These are phyloP conservation scores for Cucurbitaria berberidis DNA, from an alignment of 2,329 filamentous ascomycete species.

Conservation along the genomic window DNA sequence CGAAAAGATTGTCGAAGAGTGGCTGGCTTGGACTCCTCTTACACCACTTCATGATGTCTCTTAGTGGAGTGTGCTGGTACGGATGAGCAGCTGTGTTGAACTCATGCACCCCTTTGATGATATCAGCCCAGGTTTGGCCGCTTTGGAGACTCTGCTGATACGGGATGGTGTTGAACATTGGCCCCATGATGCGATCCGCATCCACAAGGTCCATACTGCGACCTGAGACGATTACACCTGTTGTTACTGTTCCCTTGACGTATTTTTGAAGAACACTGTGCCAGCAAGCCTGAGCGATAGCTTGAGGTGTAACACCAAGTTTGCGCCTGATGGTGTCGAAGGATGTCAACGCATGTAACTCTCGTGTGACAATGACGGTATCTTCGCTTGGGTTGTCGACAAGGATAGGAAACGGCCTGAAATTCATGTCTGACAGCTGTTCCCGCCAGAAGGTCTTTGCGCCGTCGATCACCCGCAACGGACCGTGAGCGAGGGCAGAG, in stretches of 20 bases:
- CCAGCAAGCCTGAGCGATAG: constrained; percentile 79
- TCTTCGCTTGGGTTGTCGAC: constrained; percentile 18
- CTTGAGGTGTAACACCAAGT: constrained; percentile 77
- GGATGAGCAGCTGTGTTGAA: constrained; percentile 72
- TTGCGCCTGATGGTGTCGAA: constrained; percentile 57
- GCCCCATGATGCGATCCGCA: constrained; percentile 74
- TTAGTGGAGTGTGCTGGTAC: constrained; percentile 79
- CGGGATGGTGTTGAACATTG: constrained; percentile 89
- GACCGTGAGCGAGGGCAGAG: constrained; percentile 72
- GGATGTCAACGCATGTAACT: constrained; percentile 56
- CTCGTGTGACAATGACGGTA: constrained; percentile 33
- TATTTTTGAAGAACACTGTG: constrained; percentile 64
- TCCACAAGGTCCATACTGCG: constrained; percentile 71
- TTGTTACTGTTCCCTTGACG: constrained; percentile 56
- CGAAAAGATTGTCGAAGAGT: constrained; percentile 79
- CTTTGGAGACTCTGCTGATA: constrained; percentile 61
- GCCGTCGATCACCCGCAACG: constrained; percentile 59
- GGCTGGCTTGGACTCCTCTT: constrained; percentile 58
- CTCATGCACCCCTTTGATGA: constrained; percentile 70
- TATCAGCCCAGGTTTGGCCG: constrained; percentile 62
- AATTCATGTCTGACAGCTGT: constrained; percentile 55
- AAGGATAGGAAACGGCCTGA: constrained; percentile 37
- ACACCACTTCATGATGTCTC: constrained; percentile 82
- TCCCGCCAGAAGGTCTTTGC: constrained; percentile 71
- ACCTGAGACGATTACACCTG: constrained; percentile 82